Conservation (phyloP, 2,329 filamentous ascomycete genomes). For the Xylariaceae sp. region DNA sequence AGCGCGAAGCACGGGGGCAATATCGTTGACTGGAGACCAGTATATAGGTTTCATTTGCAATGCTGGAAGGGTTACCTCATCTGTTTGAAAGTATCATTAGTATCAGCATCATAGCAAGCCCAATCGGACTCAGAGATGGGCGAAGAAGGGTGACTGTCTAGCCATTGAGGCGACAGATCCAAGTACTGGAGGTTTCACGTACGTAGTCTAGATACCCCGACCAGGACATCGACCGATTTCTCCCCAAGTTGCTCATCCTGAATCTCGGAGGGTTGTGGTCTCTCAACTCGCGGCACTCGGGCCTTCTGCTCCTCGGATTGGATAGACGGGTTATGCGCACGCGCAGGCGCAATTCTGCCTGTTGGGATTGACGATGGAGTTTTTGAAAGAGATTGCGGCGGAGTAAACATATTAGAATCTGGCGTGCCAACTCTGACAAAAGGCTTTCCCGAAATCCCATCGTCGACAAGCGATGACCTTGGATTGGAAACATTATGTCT, state of each 20-base stretch:
- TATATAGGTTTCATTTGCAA: conserved; percentile 95
- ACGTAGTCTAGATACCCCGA: conserved; percentile 79
- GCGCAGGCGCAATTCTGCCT: background rate
- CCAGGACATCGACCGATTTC: conserved; percentile 58
- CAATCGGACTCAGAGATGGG: background rate
- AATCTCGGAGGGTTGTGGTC: conserved; percentile 20
- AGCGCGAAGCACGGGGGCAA: conserved; percentile 73
- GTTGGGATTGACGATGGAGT: conserved; percentile 13
- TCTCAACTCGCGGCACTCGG: conserved; percentile 11
- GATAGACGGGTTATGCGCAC: conserved; percentile 6
- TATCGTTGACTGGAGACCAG: conserved; percentile 90
- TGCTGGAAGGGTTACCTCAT: conserved; percentile 77
- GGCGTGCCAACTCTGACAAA: conserved; percentile 45
- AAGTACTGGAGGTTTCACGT: conserved; percentile 6
- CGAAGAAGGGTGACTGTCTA: background rate
- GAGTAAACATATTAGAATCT: conserved; percentile 28
- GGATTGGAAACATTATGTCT: conserved; percentile 19
- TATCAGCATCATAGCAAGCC: background rate
- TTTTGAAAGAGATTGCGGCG: conserved; percentile 28
- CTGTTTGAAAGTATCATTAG: conserved; percentile 8
- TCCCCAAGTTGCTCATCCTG: conserved; percentile 17
- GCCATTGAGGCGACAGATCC: background rate
- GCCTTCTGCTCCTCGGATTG: conserved; percentile 23
- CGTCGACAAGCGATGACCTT: conserved; percentile 34
- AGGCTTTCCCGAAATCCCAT: conserved; percentile 51